These are phyloP conservation scores for Sarocladiaceae sp. DNA, from an alignment of 2,329 filamentous ascomycete species.

Conservation along the genomic window DNA sequence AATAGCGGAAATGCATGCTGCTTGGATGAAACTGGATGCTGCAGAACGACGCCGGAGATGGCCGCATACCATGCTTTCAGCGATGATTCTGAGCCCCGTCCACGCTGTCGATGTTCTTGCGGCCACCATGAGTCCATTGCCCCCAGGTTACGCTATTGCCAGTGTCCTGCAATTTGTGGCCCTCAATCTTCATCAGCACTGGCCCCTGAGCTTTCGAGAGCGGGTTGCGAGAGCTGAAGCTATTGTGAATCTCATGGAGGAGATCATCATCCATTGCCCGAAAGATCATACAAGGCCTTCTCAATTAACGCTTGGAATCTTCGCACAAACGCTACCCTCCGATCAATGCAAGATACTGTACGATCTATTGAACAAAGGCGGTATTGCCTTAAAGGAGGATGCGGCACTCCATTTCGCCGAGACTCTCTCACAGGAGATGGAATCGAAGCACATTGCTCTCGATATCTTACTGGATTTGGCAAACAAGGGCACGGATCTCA, in stretches of 20 bases:
- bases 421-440: conserved; percentile 38
- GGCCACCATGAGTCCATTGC: conserved; percentile 29
- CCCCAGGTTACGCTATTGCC: conserved; percentile 30
- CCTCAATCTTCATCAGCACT: conserved; percentile 15
- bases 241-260: conserved; percentile 21
- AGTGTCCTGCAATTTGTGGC: conserved; percentile 29
- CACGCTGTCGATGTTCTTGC: conserved; percentile 26
- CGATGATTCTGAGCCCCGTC: conserved; percentile 25
- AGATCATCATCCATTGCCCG: conserved; percentile 22
- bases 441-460: conserved; percentile 36
- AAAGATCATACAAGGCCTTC: conserved; percentile 26
- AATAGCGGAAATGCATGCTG: conserved; percentile 23
- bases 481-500: conserved; percentile 35
- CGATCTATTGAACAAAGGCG: conserved; percentile 21
- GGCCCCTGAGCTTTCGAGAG: conserved; percentile 16
- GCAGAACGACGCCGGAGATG: conserved; percentile 21
- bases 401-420: conserved; percentile 43
- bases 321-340: conserved; percentile 22
- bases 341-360: conserved; percentile 30
- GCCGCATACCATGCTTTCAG: conserved; percentile 29
- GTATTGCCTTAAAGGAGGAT: conserved; percentile 29
- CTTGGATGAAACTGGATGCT: conserved; percentile 24
- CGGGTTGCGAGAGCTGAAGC: conserved; percentile 21
- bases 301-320: conserved; percentile 31
- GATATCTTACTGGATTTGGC: conserved; percentile 33